Evolutionary conservation across 148 eudicot species (phyloP), one percentile per base, ranked within the genome.

Genomic region (Rhododendron griersonianum): DNA sequence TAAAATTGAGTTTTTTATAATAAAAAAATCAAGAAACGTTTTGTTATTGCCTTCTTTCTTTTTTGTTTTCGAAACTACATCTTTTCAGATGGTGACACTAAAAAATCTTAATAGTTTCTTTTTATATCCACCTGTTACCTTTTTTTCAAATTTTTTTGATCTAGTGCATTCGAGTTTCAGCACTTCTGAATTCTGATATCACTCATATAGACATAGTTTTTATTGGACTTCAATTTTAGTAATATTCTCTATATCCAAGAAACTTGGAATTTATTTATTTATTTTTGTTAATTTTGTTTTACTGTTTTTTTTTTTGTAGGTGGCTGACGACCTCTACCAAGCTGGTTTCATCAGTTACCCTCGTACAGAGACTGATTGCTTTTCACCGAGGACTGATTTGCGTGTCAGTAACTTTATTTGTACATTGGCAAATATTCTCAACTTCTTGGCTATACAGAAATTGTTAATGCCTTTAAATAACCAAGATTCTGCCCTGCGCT

Each of bases 301-400:
- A 4, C 7, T 80, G 0, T 16, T 73, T 81, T 84, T 71, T 80
- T 55, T 73, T 48, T 11, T 25, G 15, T 82, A 96, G 99, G 95
- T 95, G 83, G 99, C 99, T 78, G 99, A 98, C 91, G 99, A 98
- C 84, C 91, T 98, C 45, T 98, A 98, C 85, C 99, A 95, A 88
- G 88, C 95, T 90, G 99, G 99, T 83, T 98, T 94, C 87, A 98
- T 98, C 81, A 98, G 99, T 87, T 98, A 98, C 92, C 99, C 99
- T 89, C 98, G 99, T 77, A 98, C 99, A 16, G 99, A 98, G 89
- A 98, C 99, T 35, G 98, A 98, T 90, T 44, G 87, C 71, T 98
- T 98, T 89, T 93, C 99, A 10, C 93, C 79, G 47, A 86, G 91
- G 87, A 98, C 98, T 59, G 92, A 94, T 85, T 89, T 98, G 88